Base-by-base conservation (phyloP, 2,329 filamentous ascomycete genomes). In the Aspergillus fumigatiaffinis region DNA sequence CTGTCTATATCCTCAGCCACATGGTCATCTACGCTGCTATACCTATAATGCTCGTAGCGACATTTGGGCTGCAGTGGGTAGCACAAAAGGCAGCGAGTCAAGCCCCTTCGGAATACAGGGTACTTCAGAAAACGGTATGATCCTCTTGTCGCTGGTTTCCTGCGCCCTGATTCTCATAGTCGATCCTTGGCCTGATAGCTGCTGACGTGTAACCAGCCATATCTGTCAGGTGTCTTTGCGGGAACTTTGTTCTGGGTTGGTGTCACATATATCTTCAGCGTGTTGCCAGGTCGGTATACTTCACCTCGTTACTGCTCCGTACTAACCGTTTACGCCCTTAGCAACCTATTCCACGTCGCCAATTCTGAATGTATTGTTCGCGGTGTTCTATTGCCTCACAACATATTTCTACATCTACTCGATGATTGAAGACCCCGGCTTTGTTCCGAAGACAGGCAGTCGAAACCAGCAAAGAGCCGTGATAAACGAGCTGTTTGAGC, bases 191-290 rank as follows among this genome's bases (percentile, higher is more conserved):
- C 25, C 7, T 29, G 32, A 4, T 23, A 10, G 38, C 52, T 25
- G 29, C 61, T 68, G 38, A 60, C 54, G 51, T 53, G 62, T 68
- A 56, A 68, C 32, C 29, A 92, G 88, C 93, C 94, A 12, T 97
- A 92, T 82, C 81, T 99, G 64, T 88, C 94, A 0, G 94, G 94
- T 56, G 92, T 99, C 60, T 99, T 99, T 76, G 88, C 92, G 0
- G 92, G 82, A 1, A 90, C 92, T 0, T 75, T 97, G 20, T 95
- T 96, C 69, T 87, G 91, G 79, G 85, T 91, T 3, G 90, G 87
- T 28, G 68, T 90, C 41, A 85, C 88, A 63, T 99, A 91, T 85
- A 64, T 93, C 42, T 84, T 87, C 23, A 83, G 84, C 12, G 81
- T 97, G 44, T 76, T 96, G 51, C 90, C 88, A 61, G 81, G 88